Conservation (phyloP, 768 basidiomycete species). For the Rhizopogon salebrosus region DNA sequence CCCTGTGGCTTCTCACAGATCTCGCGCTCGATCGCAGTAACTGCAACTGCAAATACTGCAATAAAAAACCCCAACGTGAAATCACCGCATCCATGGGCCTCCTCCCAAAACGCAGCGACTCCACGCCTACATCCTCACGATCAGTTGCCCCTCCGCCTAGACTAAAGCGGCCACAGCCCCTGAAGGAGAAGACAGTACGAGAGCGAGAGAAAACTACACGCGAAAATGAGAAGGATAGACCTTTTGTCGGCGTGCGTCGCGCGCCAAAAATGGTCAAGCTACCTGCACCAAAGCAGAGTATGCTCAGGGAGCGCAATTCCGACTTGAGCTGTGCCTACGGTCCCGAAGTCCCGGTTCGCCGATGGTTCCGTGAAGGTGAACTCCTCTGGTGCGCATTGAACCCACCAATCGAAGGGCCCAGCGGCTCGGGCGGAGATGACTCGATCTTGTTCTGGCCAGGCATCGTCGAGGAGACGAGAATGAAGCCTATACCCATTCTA, state of each 20-base stretch:
- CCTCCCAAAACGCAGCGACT: conserved; percentile 21
- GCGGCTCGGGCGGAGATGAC: conserved; percentile 26
- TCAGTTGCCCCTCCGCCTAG: conserved; percentile 15
- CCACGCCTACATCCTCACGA: conserved; percentile 22
- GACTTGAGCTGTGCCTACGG: conserved; percentile 59
- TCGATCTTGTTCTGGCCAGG: conserved; percentile 73
- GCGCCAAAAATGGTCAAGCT: conserved; percentile 29
- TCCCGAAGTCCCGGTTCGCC: conserved; percentile 39
- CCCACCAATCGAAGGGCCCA: conserved; percentile 40
- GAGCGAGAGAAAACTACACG: background rate
- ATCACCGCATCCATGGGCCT: conserved; percentile 60
- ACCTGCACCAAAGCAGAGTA: conserved; percentile 39
- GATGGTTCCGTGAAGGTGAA: conserved; percentile 67
- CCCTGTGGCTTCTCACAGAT: conserved; percentile 70
- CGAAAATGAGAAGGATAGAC: conserved; percentile 22
- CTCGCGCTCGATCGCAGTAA: conserved; percentile 37
- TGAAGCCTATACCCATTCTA: conserved; percentile 41
- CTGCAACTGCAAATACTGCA: conserved; percentile 77
- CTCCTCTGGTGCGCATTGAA: conserved; percentile 64
- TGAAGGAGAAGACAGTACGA: conserved; percentile 4
- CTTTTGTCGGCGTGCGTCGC: conserved; percentile 38
- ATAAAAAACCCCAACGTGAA: conserved; percentile 61
- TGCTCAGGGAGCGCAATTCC: conserved; percentile 56
- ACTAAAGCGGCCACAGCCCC: conserved; percentile 6
- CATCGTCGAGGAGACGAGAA: conserved; percentile 51